Base-by-base conservation (phyloP, 2,329 filamentous ascomycete species). In the Penicillium vulpinum region DNA sequence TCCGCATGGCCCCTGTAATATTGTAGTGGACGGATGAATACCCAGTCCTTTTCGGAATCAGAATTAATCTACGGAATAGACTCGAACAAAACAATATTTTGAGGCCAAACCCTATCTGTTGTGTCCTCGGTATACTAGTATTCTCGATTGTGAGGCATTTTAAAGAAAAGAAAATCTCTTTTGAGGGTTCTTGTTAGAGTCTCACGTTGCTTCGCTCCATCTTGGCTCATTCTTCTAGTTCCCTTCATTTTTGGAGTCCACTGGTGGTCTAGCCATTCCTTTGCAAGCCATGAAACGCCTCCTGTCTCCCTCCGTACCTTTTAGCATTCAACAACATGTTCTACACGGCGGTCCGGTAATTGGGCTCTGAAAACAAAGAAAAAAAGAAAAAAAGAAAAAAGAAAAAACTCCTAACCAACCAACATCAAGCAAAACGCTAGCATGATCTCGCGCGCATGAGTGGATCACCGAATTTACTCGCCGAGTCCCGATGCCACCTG, bases 401-500 rank as follows among this genome's bases (percentile, higher is more conserved):
- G 10, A 22, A 51, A n/a, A n/a, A n/a, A n/a, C n/a, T n/a, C n/a
- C n/a, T n/a, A n/a, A n/a, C n/a, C n/a, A n/a, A n/a, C n/a, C n/a
- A n/a, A n/a, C n/a, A n/a, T n/a, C n/a, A n/a, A n/a, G n/a, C n/a
- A n/a, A n/a, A n/a, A n/a, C n/a, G 31, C n/a, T 15, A 55, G 39
- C 48, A 54, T 50, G 10, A 53, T 26, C 58, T 47, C 13, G 13
- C 18, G 13, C 18, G 15, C 36, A 51, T 48, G 41, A 57, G 40
- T 59, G 51, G 54, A 35, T 24, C 36, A 41, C 41, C 21, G 4
- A 29, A 22, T 43, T 45, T 31, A 49, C 41, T 45, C 31, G 5
- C 15, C 26, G 21, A 28, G 44, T 38, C 48, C 39, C 18, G 21
- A 38, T 57, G 45, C 54, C 57, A 59, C 49, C 51, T 61, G 61